Base-by-base conservation (phyloP, 1,139 yeast genomes). In the Candida tropicalis region DNA sequence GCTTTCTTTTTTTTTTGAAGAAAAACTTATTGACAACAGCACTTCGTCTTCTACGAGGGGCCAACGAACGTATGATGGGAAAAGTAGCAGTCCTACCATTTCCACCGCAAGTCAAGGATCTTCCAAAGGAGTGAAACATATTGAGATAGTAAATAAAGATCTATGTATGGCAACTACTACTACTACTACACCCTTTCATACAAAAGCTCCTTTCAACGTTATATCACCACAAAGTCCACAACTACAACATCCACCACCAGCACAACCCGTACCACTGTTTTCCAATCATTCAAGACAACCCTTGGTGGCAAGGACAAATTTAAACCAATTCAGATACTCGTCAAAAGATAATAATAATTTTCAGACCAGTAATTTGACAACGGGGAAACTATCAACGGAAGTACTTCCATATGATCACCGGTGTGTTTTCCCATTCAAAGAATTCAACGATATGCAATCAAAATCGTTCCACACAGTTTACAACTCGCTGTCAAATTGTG, bases 401-500 rank as follows among this genome's bases (percentile, higher is more conserved):
- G 46, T 46, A 3, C 34, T 51, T 17, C 51, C 49, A 1, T 26
- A 25, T 5, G 27, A 38, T 23, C 44, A 42, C 26, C 27, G 46
- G 13, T 20, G 23, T 6, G 24, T 51, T 7, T 76, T 76, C 48
- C 50, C 56, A 0, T 76, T 76, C 49, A 23, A 51, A 1, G 38
- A 54, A 10, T 78, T 79, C 52, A 79, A 79, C 48, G 59, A 53
- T 42, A 76, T 79, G 80, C 84, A 79, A 55, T 65, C 79, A 0
- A 63, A 59, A 38, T 67, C 77, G 2, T 77, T 74, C 47, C 44
- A 59, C 1, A 26, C 45, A 0, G 48, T 77, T 3, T 78, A 66
- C 50, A 51, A 62, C 3, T 40, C 56, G 2, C 53, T 59, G n/a
- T 49, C 59, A 15, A 79, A 75, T 47, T 70, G 76, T 47, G 75